These are phyloP conservation scores for Potentilla sterilis DNA, from an alignment of 306 rosid genomes.

Conservation along the genomic window DNA sequence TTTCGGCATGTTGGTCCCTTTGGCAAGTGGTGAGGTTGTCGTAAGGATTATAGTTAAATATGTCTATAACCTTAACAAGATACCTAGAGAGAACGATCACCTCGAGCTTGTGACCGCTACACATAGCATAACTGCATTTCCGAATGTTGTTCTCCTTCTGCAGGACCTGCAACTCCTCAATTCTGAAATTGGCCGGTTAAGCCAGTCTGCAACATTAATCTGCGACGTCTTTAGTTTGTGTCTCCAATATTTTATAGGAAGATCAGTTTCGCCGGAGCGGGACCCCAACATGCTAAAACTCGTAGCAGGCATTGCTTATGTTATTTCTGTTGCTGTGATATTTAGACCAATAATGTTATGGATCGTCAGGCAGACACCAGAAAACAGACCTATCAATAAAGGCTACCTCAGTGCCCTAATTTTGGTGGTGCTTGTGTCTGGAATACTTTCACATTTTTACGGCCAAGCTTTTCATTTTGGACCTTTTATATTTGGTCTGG, in stretches of 20 bases:
- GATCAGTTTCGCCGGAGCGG: no score
- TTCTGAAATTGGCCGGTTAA: conserved; percentile 46
- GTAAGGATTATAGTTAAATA: background rate
- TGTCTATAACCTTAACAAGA: background rate
- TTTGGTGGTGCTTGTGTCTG: conserved; percentile 27
- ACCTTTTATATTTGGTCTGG: conserved; percentile 53
- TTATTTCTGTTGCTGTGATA: background rate
- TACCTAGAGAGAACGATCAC: background rate
- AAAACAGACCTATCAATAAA: conserved; percentile 47
- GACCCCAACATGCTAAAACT: no score
- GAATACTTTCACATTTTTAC: conserved; percentile 10
- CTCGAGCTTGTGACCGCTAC: background rate
- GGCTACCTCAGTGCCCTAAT: conserved; percentile 24
- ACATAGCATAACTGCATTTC: conserved; percentile 26
- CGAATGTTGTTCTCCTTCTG: conserved; percentile 28
- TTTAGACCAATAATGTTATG: conserved; percentile 30
- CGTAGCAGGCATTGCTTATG: no score
- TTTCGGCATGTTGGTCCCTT: background rate
- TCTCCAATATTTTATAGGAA: background rate
- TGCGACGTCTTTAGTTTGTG: conserved; percentile 22
- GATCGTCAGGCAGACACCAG: conserved; percentile 48
- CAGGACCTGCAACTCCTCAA: conserved; percentile 42
- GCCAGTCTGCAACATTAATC: conserved; percentile 47
- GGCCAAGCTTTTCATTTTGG: conserved; percentile 40
- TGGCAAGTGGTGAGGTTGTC: background rate